Evolutionary conservation across 108 stramenopile genomes (phyloP).

Genomic region (Aurantiochytrium sp.): DNA sequence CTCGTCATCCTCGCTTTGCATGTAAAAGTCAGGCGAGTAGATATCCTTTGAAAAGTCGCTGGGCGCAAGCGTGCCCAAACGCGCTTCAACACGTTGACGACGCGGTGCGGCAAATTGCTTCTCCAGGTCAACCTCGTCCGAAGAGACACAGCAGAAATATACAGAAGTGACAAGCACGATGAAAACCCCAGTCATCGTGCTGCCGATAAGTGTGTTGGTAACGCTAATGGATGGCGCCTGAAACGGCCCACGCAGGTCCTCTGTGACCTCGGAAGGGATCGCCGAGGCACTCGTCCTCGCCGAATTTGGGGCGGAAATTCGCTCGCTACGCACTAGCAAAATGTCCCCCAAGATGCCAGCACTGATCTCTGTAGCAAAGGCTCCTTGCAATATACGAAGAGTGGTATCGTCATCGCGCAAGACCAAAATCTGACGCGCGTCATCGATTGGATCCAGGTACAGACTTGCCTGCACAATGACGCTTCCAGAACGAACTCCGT

Average conservation of each 20-base stretch:
- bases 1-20: too few species aligned
- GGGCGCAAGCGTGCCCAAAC: too few species aligned
- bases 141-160: neutral
- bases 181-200: neutral
- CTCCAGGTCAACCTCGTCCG: neutral
- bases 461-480: neutral
- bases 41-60: too few species aligned
- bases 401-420: neutral
- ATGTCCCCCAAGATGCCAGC: neutral
- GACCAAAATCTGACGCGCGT: neutral
- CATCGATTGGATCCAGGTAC: neutral
- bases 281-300: neutral
- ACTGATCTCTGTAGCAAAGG: neutral
- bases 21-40: too few species aligned
- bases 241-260: neutral
- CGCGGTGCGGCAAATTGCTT: neutral
- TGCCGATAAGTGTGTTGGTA: neutral
- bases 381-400: neutral
- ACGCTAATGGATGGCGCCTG: neutral
- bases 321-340: neutral
- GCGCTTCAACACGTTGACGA: neutral
- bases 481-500: neutral
- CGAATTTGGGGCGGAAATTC: neutral
- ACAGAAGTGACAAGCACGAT: neutral
- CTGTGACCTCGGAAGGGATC: neutral